Evolutionary conservation across 2,329 filamentous ascomycete species (phyloP).

Genomic region (Fusarium sp.): DNA sequence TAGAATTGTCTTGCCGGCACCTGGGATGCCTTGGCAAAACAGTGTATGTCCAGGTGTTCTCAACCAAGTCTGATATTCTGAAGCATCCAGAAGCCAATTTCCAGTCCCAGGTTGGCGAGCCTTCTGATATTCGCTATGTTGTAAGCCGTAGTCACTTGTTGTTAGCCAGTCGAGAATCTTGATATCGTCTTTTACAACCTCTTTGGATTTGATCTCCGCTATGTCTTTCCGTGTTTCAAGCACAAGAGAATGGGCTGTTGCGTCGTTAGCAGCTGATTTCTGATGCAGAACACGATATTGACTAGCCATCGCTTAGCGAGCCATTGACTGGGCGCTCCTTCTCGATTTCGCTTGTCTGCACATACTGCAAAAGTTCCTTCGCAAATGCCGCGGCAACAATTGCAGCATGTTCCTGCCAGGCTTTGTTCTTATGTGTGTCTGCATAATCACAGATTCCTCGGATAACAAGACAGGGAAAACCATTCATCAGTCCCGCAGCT

Average conservation of each 20-base stretch:
- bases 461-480: background rate
- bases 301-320: too few relatives aligned
- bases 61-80: background rate
- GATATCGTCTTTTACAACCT: background rate
- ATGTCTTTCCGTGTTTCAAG: background rate
- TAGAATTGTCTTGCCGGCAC: accelerated
- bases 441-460: background rate
- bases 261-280: too few relatives aligned
- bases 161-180: background rate
- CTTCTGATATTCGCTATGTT: background rate
- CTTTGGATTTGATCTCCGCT: accelerated
- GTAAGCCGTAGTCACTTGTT: accelerated
- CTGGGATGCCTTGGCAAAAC: background rate
- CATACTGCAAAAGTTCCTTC: background rate
- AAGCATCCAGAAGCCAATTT: accelerated
- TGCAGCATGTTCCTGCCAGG: background rate
- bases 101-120: background rate
- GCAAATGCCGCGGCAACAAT: background rate
- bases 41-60: background rate
- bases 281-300: too few relatives aligned
- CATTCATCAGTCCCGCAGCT: background rate
- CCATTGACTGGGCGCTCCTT: accelerated
- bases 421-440: background rate
- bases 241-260: accelerated
- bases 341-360: background rate